Evolutionary conservation across 352 stramenopile species (phyloP), one percentile per base, ranked within the genome.

Genomic region (Globisporangium camurandrum): DNA sequence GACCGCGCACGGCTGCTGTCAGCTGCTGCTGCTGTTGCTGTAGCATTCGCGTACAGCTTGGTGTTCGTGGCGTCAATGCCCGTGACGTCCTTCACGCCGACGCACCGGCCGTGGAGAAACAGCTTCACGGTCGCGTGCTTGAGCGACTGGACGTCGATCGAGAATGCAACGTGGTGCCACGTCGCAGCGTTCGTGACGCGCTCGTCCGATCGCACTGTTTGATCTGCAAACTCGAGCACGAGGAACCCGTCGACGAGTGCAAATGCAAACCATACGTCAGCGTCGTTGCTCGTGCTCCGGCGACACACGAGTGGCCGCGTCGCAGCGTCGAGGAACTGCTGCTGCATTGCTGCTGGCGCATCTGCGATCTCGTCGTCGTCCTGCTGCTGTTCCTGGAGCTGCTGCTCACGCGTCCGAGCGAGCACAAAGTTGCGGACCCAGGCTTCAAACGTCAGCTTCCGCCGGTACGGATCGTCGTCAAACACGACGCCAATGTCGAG

Each of bases 381-480:
- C 4, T 68, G 51, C 46, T 67, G 49, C 38, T 79, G 54, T 3
- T 67, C 51, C 46, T 69, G 50, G 41, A 80, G 57, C 49, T 60
- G 54, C 47, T 67, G 67, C 49, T 71, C 61, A 6, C 68, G 33
- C 14, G 59, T 48, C 7, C 49, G 41, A 2, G 61, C 61, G 22
- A 85, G 49, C 24, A 49, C 57, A 49, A 71, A 75, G 59, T 87
- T 85, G 31, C 75, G 74, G 23, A 88, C 49, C 81, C 81, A 92
- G n/a, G 55, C 61, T 46, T 92, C 81, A 30, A 89, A 68, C 8
- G 81, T 88, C 38, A 92, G 57, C 55, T 87, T 81, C 30, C 81
- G 74, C 19, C 81, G 69, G 49, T 90, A 92, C 47, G 81, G 81
- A 41, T 92, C 81, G 26, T 92, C 78, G 52, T 92, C 81, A 53